Evolutionary conservation across 73 alveolate species (phyloP), one percentile per base, ranked within the genome.

Genomic region (Tetrahymena thermophila): DNA sequence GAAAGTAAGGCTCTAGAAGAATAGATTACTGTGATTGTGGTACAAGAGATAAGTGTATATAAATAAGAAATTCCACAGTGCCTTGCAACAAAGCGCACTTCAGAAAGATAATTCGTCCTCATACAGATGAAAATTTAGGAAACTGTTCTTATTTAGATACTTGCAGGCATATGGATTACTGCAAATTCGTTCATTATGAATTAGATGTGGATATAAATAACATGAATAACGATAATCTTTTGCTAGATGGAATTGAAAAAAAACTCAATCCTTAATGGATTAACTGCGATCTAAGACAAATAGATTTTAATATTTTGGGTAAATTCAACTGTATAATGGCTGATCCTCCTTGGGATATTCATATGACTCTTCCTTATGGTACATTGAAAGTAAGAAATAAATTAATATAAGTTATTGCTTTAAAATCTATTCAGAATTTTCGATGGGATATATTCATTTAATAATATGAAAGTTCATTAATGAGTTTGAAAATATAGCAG

Each of bases 341-440:
- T 43, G 99, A 99, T 94, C 99, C 99, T 7, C 99, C 99, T 13
- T 99, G 99, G 99, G 99, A 98, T 95, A 99, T 99, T 93, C 99
- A 99, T 96, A 99, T 99, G 99, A 98, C 98, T 83, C 93, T 97
- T 95, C 99, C 99, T 7, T 99, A 99, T 85, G 99, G 99, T n/a
- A 98, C 99, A 17, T 83, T 99, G 93, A 97, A 98, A 31, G 99
- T 98, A 94, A 99, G 98, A 35, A n/a, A 99, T 97, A 94, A 97
- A 98, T 98, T 96, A 95, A 94, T 28, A n/a, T 17, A 71, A 71
- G 6, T 14, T 56, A 56, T 56, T 14, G n/a, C n/a, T n/a, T n/a
- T n/a, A n/a, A n/a, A n/a, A n/a, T n/a, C n/a, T n/a, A n/a, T n/a
- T n/a, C n/a, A n/a, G n/a, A n/a, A n/a, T n/a, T n/a, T n/a, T n/a